These are phyloP conservation scores for Aphanomyces euteiches DNA, from an alignment of 352 stramenopile genomes.

Conservation along the genomic window DNA sequence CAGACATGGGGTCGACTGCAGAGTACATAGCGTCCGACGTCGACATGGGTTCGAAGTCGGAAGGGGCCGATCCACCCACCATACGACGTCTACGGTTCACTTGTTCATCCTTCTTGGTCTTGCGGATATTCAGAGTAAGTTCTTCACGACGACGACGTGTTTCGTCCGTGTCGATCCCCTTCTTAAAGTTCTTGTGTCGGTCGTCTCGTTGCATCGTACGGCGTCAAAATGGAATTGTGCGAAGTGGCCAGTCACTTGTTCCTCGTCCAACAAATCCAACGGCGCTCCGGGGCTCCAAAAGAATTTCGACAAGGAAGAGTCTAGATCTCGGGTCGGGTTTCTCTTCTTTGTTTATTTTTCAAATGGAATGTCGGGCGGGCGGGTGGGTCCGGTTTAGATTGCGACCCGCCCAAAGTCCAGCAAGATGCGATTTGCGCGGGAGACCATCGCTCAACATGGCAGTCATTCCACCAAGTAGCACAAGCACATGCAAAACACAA, in stretches of 20 bases:
- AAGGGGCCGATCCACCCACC: constrained; percentile 36
- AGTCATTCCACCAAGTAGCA: background rate
- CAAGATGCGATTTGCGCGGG: background rate
- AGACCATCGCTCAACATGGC: constrained; percentile 3
- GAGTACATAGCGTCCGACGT: background rate
- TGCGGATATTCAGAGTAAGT: constrained; percentile 84
- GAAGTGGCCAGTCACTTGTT: constrained; percentile 16
- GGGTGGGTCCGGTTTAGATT: background rate
- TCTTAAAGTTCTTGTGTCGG: constrained; percentile 84
- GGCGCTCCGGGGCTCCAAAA: background rate
- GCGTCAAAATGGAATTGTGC: constrained; percentile 8
- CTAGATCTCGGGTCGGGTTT: background rate
- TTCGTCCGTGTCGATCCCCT: constrained; percentile 78
- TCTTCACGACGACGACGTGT: constrained; percentile 73
- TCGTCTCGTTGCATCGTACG: constrained; percentile 39
- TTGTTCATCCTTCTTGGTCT: constrained; percentile 78
- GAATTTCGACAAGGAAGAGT: background rate
- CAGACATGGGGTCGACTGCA: constrained; percentile 1
- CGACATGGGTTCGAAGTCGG: constrained; percentile 12
- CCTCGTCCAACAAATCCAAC: background rate
- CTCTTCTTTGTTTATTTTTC: no score
- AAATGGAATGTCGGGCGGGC: no score
- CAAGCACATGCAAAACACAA: background rate
- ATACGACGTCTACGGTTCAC: constrained; percentile 83
- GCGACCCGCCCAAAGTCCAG: background rate